These are phyloP conservation scores for Phytopythium boreale DNA, from an alignment of 352 stramenopile species.

Conservation along the genomic window DNA sequence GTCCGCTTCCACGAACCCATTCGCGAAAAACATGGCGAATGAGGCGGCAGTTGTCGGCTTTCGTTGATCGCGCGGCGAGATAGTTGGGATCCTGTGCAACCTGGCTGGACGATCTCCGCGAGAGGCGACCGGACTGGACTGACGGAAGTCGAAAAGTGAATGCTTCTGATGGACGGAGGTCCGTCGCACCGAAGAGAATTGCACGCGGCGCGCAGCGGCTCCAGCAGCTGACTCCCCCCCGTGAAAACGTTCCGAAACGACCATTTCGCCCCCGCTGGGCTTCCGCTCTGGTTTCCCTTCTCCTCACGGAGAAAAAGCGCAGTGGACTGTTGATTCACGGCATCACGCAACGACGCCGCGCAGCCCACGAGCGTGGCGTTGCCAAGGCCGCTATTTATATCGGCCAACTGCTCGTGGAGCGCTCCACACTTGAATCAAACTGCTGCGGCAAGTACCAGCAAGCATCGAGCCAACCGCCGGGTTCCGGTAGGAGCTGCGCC, in stretches of 20 bases:
- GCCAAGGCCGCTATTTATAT: conserved; percentile 1
- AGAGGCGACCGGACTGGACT: conserved; percentile 4
- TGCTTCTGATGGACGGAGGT: conserved; percentile 4
- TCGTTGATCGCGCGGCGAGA: background rate
- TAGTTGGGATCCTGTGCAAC: background rate
- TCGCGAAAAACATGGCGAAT: conserved; percentile 65
- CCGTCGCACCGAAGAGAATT: background rate
- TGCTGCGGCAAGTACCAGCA: background rate
- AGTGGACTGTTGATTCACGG: conserved; percentile 1
- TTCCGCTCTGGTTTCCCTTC: background rate
- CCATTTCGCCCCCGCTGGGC: background rate
- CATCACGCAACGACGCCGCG: background rate
- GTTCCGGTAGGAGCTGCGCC: background rate
- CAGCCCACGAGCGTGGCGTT: background rate
- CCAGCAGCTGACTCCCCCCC: background rate
- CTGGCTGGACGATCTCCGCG: conserved; percentile 7
- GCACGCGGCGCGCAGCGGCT: conserved; percentile 6
- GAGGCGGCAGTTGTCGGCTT: background rate
- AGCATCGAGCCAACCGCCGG: conserved; percentile 1
- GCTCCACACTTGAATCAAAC: background rate
- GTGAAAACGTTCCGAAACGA: conserved; percentile 7
- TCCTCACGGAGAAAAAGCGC: conserved; percentile 1
- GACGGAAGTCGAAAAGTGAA: conserved; percentile 41
- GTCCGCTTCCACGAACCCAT: conserved; percentile 64
- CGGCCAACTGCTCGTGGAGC: conserved; percentile 3